These are phyloP conservation scores for Colletotrichum sp. DNA, from an alignment of 2,329 filamentous ascomycete genomes.

Conservation along the genomic window DNA sequence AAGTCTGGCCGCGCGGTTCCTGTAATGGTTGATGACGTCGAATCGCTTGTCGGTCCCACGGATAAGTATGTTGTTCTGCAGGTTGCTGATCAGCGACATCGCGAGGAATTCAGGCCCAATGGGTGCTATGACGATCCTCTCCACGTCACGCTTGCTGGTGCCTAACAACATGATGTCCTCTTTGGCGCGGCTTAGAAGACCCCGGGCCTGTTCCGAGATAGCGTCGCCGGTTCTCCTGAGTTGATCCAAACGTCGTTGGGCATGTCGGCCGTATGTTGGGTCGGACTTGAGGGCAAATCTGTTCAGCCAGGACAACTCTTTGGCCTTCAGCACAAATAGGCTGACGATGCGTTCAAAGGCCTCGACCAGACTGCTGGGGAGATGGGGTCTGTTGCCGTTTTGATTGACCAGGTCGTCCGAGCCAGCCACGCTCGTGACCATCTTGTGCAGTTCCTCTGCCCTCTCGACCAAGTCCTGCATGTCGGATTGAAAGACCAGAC, in stretches of 20 bases:
- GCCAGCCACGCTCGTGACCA: not conserved
- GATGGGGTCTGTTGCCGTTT: not conserved
- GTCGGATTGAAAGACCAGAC: not conserved
- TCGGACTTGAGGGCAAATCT: not conserved
- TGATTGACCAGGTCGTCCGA: not conserved
- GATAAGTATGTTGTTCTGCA: conserved; percentile 1
- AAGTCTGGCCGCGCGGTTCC: not conserved
- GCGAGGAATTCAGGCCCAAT: conserved; percentile 19
- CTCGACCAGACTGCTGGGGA: conserved; percentile 22
- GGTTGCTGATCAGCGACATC: not conserved
- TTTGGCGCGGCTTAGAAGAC: conserved; percentile 16
- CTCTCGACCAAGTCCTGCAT: not conserved
- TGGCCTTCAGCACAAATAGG: conserved; percentile 10
- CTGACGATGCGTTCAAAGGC: conserved; percentile 22
- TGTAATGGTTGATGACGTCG: conserved; percentile 16
- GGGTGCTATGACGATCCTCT: not conserved
- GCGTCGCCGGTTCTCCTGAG: not conserved
- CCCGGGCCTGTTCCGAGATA: not conserved
- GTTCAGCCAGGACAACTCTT: conserved; percentile 13
- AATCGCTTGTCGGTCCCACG: not conserved
- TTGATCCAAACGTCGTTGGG: not conserved
- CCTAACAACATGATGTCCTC: conserved; percentile 23
- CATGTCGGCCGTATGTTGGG: not conserved
- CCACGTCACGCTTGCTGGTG: conserved; percentile 9
- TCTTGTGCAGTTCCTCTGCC: conserved; percentile 6